Evolutionary conservation across 768 basidiomycete species (phyloP).

Genomic region (Mycena filopes): DNA sequence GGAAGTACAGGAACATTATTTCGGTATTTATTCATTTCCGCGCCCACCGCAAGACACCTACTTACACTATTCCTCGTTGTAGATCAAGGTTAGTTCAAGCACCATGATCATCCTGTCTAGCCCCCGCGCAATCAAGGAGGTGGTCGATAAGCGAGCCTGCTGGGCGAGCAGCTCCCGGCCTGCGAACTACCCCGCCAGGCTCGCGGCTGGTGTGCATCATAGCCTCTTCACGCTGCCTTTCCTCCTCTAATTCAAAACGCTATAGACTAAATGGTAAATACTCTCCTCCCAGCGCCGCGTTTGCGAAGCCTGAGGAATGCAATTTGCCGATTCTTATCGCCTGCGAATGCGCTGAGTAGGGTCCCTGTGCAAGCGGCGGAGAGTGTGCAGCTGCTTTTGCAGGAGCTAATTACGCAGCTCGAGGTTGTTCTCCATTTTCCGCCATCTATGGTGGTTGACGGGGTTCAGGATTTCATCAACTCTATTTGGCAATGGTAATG

Average conservation of each 20-base stretch:
- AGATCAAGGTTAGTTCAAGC: slow-evolving; percentile 34
- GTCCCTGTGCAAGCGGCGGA: slow-evolving; percentile 7
- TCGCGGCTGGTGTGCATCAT: slow-evolving; percentile 26
- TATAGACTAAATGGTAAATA: too few relatives aligned
- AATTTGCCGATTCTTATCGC: slow-evolving; percentile 2
- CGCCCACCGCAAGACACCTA: too few relatives aligned
- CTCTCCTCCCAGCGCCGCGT: neutral
- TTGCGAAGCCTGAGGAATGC: slow-evolving; percentile 1
- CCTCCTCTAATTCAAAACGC: too few relatives aligned
- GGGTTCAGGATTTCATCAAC: neutral
- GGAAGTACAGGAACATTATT: slow-evolving; percentile 36
- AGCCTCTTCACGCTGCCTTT: slow-evolving; percentile 33
- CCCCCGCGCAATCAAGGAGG: slow-evolving; percentile 31
- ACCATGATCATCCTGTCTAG: slow-evolving; percentile 37
- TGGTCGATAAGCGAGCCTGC: slow-evolving; percentile 38
- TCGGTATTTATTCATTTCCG: too few relatives aligned
- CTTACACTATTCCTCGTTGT: neutral
- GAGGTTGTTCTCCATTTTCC: neutral
- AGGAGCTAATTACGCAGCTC: slow-evolving; percentile 1
- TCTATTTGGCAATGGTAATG: slow-evolving; percentile 16
- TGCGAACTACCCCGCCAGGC: slow-evolving; percentile 28
- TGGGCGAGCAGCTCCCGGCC: slow-evolving; percentile 35
- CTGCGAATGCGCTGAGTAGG: neutral
- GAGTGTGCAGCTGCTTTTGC: slow-evolving; percentile 6
- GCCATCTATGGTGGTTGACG: too few relatives aligned